Base-by-base conservation (phyloP, 805 yeast genomes). In the Candida corydali region DNA sequence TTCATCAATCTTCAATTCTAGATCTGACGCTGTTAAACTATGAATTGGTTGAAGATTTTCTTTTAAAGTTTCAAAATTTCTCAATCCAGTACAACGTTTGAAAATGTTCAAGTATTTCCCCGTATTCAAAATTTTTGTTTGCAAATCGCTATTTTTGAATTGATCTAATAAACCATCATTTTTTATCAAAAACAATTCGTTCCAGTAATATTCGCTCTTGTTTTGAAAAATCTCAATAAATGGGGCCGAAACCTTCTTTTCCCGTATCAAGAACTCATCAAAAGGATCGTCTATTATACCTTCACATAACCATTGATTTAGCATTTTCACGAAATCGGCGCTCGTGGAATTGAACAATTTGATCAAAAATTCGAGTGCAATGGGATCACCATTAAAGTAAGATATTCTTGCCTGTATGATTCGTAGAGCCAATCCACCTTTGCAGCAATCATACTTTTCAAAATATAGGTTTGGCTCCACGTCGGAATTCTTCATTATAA, bases 71-170 rank as follows among this genome's bases (percentile, higher is more conserved):
- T 52, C 52, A 22, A 64, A 53, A 35, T 58, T 52, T n/a, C 65
- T 62, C 3, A 75, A 60, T 0, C 81, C 82, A 8, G 62, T 57
- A 49, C 85, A 79, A 39, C 72, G 78, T 38, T 76, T 71, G 29
- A 84, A 67, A 3, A 91, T 80, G 49, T 86, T 85, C 38, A 88
- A 62, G 47, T 81, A 81, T 57, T 87, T 89, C 1, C 99, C 99
- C 0, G 96, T 86, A 34, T 79, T 65, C 17, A 91, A 62, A 0
- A 91, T 70, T 55, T 82, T 82, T 33, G 71, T 69, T 45, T 83
- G 83, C 5, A 79, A 53, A 2, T 69, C 73, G 17, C 63, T 65
- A 26, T 67, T 59, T 5, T 66, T 59, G 41, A 91, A 76, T 44
- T 81, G 87, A 37, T 73, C 70, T 4, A 91, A 78, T 25, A 88